Evolutionary conservation across 2,329 filamentous ascomycete genomes (phyloP).

Genomic region (Venturia oleaginea): DNA sequence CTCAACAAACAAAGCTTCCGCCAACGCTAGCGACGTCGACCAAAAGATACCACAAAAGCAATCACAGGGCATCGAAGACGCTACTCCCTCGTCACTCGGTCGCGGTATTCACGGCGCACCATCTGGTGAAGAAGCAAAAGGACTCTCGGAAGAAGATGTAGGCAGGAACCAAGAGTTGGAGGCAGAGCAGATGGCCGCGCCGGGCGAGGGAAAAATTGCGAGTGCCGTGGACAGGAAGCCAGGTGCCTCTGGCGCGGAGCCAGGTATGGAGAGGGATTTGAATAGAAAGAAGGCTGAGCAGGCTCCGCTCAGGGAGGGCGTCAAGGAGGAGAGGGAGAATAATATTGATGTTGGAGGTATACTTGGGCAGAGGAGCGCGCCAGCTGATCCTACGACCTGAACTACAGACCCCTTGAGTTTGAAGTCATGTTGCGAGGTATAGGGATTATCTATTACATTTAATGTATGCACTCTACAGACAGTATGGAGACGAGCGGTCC

Average conservation of each 20-base stretch:
- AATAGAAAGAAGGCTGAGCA: constrained; percentile 45
- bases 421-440: background rate
- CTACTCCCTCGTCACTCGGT: constrained; percentile 28
- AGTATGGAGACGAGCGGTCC: no score
- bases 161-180: constrained; percentile 39
- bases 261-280: constrained; percentile 35
- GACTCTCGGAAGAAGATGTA: constrained; percentile 30
- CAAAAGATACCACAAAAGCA: constrained; percentile 32
- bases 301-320: constrained; percentile 30
- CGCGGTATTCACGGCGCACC: constrained; percentile 36
- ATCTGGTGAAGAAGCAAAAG: constrained; percentile 35
- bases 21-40: constrained; percentile 18
- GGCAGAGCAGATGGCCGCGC: constrained; percentile 38
- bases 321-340: constrained; percentile 30
- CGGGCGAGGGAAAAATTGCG: constrained; percentile 37
- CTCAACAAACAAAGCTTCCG: constrained; percentile 21
- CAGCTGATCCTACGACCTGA: constrained; percentile 26
- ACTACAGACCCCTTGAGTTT: background rate
- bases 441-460: no score
- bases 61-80: constrained; percentile 26
- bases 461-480: no score
- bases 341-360: constrained; percentile 33
- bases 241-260: constrained; percentile 28
- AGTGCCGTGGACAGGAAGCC: constrained; percentile 31
- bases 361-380: constrained; percentile 37